Percentiles rank a stretch among this genome's conserved stretches.
Evolutionary conservation across 768 basidiomycete species (phyloP).

Genomic region (Boletus rex-veris): DNA sequence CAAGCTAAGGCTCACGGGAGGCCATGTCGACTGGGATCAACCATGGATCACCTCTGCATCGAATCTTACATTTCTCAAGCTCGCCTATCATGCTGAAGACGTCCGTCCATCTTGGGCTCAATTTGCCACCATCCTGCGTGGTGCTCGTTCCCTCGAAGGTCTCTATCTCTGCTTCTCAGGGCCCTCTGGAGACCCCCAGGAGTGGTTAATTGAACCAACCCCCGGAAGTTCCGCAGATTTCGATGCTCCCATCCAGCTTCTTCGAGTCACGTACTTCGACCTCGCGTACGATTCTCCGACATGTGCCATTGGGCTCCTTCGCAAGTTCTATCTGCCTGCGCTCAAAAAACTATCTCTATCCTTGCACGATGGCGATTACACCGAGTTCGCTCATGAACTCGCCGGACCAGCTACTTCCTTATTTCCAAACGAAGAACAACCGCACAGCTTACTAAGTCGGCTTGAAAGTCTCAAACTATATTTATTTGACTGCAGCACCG

Average conservation of each 20-base stretch:
- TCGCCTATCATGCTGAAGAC: conserved; percentile 61
- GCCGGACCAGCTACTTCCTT: conserved; percentile 14
- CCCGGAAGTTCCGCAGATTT: conserved; percentile 23
- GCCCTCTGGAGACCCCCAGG: conserved; percentile 41
- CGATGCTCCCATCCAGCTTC: conserved; percentile 30
- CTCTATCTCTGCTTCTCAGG: conserved; percentile 59
- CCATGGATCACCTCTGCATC: conserved; percentile 15
- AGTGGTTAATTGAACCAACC: conserved; percentile 32
- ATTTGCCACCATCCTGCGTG: conserved; percentile 49
- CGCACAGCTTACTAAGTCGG: conserved; percentile 37
- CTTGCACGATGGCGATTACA: conserved; percentile 53
- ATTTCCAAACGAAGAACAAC: conserved; percentile 34
- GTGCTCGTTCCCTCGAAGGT: conserved; percentile 50
- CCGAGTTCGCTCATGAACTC: conserved; percentile 46
- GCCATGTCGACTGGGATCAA: conserved; percentile 65
- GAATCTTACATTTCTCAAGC: conserved; percentile 47
- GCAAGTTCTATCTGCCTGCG: conserved; percentile 32
- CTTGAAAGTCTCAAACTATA: conserved; percentile 53
- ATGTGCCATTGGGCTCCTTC: conserved; percentile 31
- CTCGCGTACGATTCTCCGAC: conserved; percentile 53
- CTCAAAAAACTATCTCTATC: conserved; percentile 44
- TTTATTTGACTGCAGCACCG: conserved; percentile 42
- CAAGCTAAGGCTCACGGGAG: conserved; percentile 57
- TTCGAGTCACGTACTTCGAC: conserved; percentile 31
- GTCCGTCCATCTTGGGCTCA: conserved; percentile 58